Evolutionary conservation across 2,329 filamentous ascomycete species (phyloP).

Genomic region (Phialophora expanda): DNA sequence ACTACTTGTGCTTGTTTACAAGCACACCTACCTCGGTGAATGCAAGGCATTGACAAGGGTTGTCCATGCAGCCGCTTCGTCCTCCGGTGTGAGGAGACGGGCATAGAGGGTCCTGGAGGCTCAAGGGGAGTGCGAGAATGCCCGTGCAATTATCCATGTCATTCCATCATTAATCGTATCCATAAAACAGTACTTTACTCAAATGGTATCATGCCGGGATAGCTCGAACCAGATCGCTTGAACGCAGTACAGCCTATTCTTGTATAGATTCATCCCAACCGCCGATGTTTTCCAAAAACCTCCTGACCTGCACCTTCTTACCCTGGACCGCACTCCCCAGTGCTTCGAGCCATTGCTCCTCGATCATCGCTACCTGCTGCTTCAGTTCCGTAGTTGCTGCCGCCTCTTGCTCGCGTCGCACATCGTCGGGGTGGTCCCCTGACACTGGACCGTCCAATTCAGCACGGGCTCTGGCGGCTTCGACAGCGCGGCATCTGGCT

Average conservation of each 20-base stretch:
- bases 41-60: neutral
- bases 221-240: conserved; percentile 4
- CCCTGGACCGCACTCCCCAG: conserved; percentile 76
- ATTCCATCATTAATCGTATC: conserved; percentile 20
- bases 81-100: neutral
- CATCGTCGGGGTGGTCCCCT: conserved; percentile 48
- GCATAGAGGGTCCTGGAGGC: neutral
- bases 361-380: conserved; percentile 88
- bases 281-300: conserved; percentile 75
- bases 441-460: conserved; percentile 38
- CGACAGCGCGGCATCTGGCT: conserved; percentile 69
- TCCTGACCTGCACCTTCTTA: conserved; percentile 75
- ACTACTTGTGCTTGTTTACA: no score
- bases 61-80: neutral
- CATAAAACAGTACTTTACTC: conserved; percentile 6
- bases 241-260: conserved; percentile 7
- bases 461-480: conserved; percentile 63
- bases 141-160: conserved; percentile 3
- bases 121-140: neutral
- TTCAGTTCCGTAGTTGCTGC: conserved; percentile 83
- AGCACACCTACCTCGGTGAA: neutral
- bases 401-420: conserved; percentile 68
- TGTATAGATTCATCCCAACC: conserved; percentile 75
- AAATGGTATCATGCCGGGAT: conserved; percentile 11
- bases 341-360: conserved; percentile 87